These are phyloP conservation scores for Fusarium fujikuroi DNA, from an alignment of 2,329 filamentous ascomycete genomes.

Conservation along the genomic window DNA sequence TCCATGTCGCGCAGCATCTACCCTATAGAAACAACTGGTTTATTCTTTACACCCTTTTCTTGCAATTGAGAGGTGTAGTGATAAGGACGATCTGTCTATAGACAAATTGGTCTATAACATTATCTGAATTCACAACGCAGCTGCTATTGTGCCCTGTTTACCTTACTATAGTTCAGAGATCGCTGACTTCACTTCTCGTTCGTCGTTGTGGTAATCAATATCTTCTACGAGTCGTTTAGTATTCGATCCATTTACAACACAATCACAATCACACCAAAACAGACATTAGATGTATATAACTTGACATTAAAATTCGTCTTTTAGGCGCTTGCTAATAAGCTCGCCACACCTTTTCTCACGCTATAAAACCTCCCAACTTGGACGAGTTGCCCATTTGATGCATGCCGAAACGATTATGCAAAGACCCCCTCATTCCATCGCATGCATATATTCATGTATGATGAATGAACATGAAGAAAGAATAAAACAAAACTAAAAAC, in stretches of 20 bases:
- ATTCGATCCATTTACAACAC: neutral
- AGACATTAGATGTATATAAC: slow-evolving; percentile 4
- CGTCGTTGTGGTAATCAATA: no score
- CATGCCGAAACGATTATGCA: slow-evolving; percentile 38
- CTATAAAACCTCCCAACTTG: slow-evolving; percentile 16
- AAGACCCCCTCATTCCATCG: slow-evolving; percentile 8
- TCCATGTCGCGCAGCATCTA: neutral
- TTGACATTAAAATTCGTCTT: slow-evolving; percentile 30
- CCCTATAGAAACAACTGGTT: neutral
- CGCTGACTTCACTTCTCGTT: no score
- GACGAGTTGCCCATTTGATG: slow-evolving; percentile 9
- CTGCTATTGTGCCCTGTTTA: fast-evolving
- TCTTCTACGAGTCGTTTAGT: no score
- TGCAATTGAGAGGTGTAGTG: no score
- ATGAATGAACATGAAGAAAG: slow-evolving; percentile 5
- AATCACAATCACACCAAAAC: neutral
- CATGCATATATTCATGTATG: slow-evolving; percentile 23
- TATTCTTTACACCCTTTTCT: neutral
- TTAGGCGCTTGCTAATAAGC: slow-evolving; percentile 27
- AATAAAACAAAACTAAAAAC: slow-evolving; percentile 2
- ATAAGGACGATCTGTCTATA: no score
- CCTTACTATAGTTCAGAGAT: fast-evolving
- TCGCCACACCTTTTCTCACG: slow-evolving; percentile 22
- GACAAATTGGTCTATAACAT: neutral
- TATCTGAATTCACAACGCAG: no score